Evolutionary conservation across 176 grass and related monocot species (phyloP), one percentile per base, ranked within the genome.

Genomic region (Ampelocalamus luodianensis): DNA sequence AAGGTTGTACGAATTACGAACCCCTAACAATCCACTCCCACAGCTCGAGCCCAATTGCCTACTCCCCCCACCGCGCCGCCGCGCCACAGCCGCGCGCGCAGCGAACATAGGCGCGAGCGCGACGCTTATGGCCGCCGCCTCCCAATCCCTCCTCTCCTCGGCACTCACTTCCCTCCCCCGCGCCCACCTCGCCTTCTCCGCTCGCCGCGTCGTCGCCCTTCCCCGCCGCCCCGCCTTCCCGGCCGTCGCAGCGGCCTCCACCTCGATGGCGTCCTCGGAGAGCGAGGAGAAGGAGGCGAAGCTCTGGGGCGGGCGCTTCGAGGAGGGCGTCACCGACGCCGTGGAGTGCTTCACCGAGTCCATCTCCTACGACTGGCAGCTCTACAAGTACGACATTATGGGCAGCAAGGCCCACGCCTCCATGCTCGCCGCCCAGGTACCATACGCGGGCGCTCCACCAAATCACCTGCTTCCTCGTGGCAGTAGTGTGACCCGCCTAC

Each of bases 301-400:
- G 69, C 90, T 96, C 0, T 93, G 93, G 93, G 96, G 96, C 50
- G 96, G 93, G 36, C 68, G 88, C 14, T 93, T 94, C 51, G 89
- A 99, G 86, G 93, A 95, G 39, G 91, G 76, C 22, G 86, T 90
- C 81, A 92, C 88, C 65, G 93, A 96, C 40, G 96, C 90, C 55
- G 89, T 94, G 49, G 93, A 93, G 65, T 78, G 87, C 20, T 98
- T 95, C 88, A 90, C 88, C 20, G 96, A 98, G 88, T 98, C 96
- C 16, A 92, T 98, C 74, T 93, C 91, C 83, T 92, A 93, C 80
- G 93, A 96, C 50, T 90, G 94, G 65, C 89, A 93, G 77, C 96
- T 99, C 39, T 99, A 99, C 91, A 94, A 95, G 86, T 92, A 96
- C 56, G 96, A 99, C 75, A 96, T 99, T 50, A 92, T 93, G 81